Evolutionary conservation across 139 green algal species (phyloP).

Genomic region (Coelastrella sp.): DNA sequence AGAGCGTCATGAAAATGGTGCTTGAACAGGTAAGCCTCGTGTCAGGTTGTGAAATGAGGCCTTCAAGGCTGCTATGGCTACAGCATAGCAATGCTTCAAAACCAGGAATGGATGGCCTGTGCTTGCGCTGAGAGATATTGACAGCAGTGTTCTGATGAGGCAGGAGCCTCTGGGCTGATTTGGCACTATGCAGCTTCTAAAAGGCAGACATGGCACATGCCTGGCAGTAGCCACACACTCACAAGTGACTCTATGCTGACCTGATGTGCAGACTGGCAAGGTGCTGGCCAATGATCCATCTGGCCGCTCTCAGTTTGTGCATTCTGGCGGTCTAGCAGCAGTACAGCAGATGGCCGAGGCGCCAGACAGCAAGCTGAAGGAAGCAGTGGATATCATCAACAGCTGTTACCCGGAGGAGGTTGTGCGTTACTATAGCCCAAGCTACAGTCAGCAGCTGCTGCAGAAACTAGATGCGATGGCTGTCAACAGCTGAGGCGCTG

Average conservation of each 20-base stretch:
- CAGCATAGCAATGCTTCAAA: too few species aligned
- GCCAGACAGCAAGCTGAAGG: slow-evolving; percentile 78
- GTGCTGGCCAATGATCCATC: slow-evolving; percentile 86
- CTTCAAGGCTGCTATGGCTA: too few species aligned
- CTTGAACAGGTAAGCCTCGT: slow-evolving; percentile 78
- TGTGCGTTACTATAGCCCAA: slow-evolving; percentile 89
- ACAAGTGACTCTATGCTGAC: not conserved
- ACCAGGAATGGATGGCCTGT: too few species aligned
- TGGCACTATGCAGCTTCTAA: too few species aligned
- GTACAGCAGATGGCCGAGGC: slow-evolving; percentile 86
- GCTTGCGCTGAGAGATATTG: too few species aligned
- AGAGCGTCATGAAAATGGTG: slow-evolving; percentile 87
- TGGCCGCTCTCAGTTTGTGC: slow-evolving; percentile 84
- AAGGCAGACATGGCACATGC: too few species aligned
- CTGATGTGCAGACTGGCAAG: slow-evolving; percentile 71
- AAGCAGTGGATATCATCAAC: slow-evolving; percentile 91
- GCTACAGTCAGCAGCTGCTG: slow-evolving; percentile 83
- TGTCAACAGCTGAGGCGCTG: not conserved
- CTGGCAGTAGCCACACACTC: too few species aligned
- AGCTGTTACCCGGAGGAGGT: slow-evolving; percentile 85
- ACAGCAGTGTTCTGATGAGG: too few species aligned
- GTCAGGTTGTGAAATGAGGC: not conserved
- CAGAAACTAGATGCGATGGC: slow-evolving; percentile 80
- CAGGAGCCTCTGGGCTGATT: too few species aligned
- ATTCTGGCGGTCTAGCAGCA: slow-evolving; percentile 85